These are phyloP conservation scores for Pleomassaria siparia DNA, from an alignment of 2,329 filamentous ascomycete species.

Conservation along the genomic window DNA sequence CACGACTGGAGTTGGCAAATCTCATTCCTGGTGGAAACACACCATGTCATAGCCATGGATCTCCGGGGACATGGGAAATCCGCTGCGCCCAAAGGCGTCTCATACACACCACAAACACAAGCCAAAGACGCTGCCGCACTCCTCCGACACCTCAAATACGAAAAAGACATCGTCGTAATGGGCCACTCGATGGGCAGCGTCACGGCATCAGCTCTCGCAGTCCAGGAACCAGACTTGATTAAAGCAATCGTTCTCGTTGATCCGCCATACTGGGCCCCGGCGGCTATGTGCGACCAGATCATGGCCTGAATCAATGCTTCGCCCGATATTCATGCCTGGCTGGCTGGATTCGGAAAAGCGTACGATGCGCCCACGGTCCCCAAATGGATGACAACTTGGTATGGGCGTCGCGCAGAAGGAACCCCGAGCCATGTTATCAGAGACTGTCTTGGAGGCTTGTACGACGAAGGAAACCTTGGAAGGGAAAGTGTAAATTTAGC, in stretches of 20 bases:
- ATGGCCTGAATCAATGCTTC: background rate
- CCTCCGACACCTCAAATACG: conserved; percentile 10
- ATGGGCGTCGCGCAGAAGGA: conserved; percentile 9
- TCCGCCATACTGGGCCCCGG: conserved; percentile 12
- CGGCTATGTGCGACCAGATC: conserved; percentile 7
- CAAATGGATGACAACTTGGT: conserved; percentile 21
- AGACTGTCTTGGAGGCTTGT: conserved; percentile 5
- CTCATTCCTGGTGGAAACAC: conserved; percentile 12
- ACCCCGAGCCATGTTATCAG: conserved; percentile 12
- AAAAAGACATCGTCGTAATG: conserved; percentile 11
- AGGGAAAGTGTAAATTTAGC: conserved; percentile 11
- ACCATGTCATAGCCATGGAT: conserved; percentile 18
- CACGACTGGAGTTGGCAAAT: conserved; percentile 20
- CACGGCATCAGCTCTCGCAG: conserved; percentile 12
- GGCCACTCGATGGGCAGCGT: conserved; percentile 19
- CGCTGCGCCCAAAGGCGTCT: conserved; percentile 7
- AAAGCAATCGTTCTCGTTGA: conserved; percentile 18
- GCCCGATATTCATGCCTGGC: background rate
- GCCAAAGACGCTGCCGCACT: conserved; percentile 12
- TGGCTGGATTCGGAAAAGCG: background rate
- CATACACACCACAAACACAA: conserved; percentile 10
- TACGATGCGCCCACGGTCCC: conserved; percentile 1
- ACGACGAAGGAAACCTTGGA: conserved; percentile 9
- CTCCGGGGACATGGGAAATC: conserved; percentile 21
- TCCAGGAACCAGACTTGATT: conserved; percentile 11